phyloP scores from a whole-genome alignment of 352 stramenopile species.

The Pythium sp. region DNA sequence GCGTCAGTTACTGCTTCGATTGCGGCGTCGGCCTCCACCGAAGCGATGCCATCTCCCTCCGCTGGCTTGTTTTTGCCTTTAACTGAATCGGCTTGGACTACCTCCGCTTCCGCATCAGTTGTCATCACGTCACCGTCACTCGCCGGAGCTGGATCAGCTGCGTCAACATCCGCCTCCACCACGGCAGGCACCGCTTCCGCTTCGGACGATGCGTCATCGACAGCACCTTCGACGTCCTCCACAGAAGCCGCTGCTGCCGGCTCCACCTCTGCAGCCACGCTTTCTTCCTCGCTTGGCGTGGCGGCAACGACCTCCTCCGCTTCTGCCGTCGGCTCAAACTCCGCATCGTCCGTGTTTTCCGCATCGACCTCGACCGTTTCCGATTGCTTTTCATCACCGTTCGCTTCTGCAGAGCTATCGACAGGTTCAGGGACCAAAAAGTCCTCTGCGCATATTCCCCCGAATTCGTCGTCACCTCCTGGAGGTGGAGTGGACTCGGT shows the following conservation, averaged over 20 bases:
- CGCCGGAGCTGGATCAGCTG: too few relatives aligned
- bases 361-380: not conserved
- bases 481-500: not conserved
- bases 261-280: not conserved
- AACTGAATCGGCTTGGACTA: too few relatives aligned
- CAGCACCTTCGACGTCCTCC: not conserved
- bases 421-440: not conserved
- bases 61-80: too few relatives aligned
- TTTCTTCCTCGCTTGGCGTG: not conserved
- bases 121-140: too few relatives aligned
- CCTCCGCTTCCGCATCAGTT: too few relatives aligned
- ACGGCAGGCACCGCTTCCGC: not conserved
- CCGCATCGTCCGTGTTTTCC: not conserved
- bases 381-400: not conserved
- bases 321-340: not conserved
- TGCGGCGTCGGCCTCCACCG: too few relatives aligned
- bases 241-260: not conserved
- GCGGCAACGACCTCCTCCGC: not conserved
- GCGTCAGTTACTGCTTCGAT: too few relatives aligned
- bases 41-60: too few relatives aligned
- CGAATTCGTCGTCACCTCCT: not conserved
- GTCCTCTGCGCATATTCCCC: not conserved
- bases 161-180: not conserved
- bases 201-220: not conserved
- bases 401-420: not conserved